A percentile compares a stretch with the other conserved stretches of the same genome.
These are phyloP conservation scores for Penicillium sp. DNA, from an alignment of 2,329 filamentous ascomycete genomes.

Conservation along the genomic window DNA sequence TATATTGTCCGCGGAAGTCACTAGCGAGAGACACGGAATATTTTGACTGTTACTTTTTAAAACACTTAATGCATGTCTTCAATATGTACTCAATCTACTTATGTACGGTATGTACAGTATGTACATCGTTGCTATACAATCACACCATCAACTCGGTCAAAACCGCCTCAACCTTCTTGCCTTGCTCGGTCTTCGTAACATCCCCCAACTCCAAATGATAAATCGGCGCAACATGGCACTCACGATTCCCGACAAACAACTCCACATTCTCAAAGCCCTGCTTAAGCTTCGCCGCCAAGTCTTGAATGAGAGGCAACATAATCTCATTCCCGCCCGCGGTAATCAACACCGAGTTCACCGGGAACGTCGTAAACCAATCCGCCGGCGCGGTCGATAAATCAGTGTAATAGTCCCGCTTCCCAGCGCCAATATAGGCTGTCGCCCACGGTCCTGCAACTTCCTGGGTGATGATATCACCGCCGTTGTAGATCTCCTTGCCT, in stretches of 20 bases:
- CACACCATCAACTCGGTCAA: conserved; percentile 27
- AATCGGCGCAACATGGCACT: conserved; percentile 46
- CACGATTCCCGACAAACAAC: conserved; percentile 38
- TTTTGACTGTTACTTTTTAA: no score
- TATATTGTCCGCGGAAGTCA: not conserved
- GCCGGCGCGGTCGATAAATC: conserved; percentile 51
- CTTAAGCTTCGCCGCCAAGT: conserved; percentile 51
- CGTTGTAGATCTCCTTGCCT: conserved; percentile 47
- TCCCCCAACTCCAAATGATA: conserved; percentile 41
- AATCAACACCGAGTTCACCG: conserved; percentile 53
- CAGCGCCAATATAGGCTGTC: conserved; percentile 47
- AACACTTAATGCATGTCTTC: not conserved
- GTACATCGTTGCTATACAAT: not conserved
- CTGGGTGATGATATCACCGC: conserved; percentile 53
- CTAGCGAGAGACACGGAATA: not conserved
- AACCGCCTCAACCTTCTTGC: conserved; percentile 39
- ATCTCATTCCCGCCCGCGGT: conserved; percentile 58
- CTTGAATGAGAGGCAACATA: conserved; percentile 56
- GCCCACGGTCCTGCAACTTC: conserved; percentile 49
- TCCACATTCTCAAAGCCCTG: conserved; percentile 38
- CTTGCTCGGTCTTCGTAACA: conserved; percentile 41
- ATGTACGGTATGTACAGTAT: not conserved
- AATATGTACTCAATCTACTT: not conserved
- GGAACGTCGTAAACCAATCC: conserved; percentile 56
- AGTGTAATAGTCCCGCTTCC: conserved; percentile 52